Evolutionary conservation across 495 filamentous ascomycete genomes (phyloP), one percentile per base, ranked within the genome.

Genomic region (Penicillium subrubescens): DNA sequence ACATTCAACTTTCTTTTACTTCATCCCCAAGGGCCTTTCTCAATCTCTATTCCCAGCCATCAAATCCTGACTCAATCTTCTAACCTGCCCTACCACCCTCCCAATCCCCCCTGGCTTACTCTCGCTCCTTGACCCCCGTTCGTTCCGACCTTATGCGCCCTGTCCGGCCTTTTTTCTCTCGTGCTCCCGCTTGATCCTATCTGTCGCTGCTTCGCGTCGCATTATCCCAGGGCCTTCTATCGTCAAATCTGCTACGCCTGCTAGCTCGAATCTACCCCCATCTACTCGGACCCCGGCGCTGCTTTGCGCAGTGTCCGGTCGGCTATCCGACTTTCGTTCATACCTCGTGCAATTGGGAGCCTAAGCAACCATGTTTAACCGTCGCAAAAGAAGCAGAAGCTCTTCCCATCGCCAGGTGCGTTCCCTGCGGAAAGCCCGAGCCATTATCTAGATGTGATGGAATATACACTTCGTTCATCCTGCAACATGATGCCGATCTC

Each of bases 401-500:
- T 75, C 81, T 43, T 78, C 76, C 25, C 82, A 83, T 67, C 84
- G 85, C 72, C 83, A 84, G 72, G 85, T 88, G 71, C 39, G 82
- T 78, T 55, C 5, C 71, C 66, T 70, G 23, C 54, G 14, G 41
- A 19, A 15, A 48, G 1, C 12, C 8, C 57, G 15, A n/a, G 14
- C 25, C n/a, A 37, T 11, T 0, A 14, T 21, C n/a, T 56, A 35
- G 15, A 12, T 17, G 17, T 31, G 17, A 56, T 48, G 44, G 19
- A 48, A 4, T 48, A 5, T 48, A 48, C 10, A 7, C 21, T 29
- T 1, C 25, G 8, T 31, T 10, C 2, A 31, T 52, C 4, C 1
- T 29, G 25, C 25, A 48, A 48, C 43, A 44, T 19, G 23, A 17
- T 27, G 10, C 27, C 8, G 10, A 7, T 21, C 48, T 19, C 17